Percentiles rank a stretch among this genome's conserved stretches.
These are phyloP conservation scores for Lactarius akahatsu DNA, from an alignment of 768 basidiomycete genomes.

Conservation along the genomic window DNA sequence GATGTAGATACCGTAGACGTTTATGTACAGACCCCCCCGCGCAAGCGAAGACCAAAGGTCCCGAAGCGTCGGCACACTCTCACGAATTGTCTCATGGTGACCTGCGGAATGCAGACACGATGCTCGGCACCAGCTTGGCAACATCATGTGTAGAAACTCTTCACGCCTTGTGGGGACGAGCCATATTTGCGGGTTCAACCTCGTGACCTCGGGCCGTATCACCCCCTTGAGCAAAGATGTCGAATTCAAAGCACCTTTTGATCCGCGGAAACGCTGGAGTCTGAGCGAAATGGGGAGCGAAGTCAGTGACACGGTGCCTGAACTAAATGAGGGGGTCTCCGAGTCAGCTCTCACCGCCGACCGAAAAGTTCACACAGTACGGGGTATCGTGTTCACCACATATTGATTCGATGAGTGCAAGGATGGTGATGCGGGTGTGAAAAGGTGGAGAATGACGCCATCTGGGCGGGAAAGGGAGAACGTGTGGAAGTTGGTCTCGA, in stretches of 20 bases:
- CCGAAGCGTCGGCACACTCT: background rate
- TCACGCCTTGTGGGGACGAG: background rate
- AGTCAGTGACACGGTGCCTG: background rate
- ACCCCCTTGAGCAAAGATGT: no score
- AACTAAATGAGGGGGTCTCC: background rate
- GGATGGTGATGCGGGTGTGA: background rate
- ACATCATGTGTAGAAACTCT: background rate
- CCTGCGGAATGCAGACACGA: background rate
- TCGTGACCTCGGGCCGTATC: background rate
- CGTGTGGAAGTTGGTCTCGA: background rate
- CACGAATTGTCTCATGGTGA: background rate
- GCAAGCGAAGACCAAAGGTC: background rate
- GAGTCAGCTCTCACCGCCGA: no score
- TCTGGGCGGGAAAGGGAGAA: background rate
- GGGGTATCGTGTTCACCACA: background rate
- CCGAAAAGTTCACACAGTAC: no score
- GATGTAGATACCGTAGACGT: no score
- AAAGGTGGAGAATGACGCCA: no score
- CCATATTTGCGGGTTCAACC: background rate
- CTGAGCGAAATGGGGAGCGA: background rate
- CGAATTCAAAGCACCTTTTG: background rate
- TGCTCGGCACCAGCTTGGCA: no score
- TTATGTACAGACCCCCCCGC: no score
- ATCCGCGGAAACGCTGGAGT: background rate
- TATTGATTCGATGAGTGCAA: slow-evolving; percentile 3